Conservation (phyloP, 108 stramenopile species). For the Stephanodiscus triporus region DNA sequence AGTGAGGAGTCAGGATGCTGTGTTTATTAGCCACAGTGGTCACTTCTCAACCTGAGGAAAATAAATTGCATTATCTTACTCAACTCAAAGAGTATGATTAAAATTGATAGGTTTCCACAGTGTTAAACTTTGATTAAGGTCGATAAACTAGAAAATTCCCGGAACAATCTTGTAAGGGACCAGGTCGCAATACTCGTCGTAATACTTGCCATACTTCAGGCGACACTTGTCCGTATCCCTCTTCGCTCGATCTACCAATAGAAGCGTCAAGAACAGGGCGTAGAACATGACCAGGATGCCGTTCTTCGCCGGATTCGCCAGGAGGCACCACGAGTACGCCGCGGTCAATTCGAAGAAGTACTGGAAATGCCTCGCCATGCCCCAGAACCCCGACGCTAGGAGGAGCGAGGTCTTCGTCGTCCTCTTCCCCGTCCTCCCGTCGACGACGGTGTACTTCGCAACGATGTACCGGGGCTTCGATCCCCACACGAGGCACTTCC, state of each 20-base stretch:
- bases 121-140: background rate
- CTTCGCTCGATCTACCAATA: constrained; percentile 94
- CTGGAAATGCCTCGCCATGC: constrained; percentile 95
- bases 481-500: constrained; percentile 91
- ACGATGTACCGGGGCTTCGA: constrained; percentile 81
- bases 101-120: background rate
- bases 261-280: constrained; percentile 87
- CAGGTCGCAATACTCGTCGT: constrained; percentile 91
- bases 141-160: constrained; percentile 50
- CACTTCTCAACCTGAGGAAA: background rate
- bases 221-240: constrained; percentile 95
- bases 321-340: constrained; percentile 89
- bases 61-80: too few species aligned
- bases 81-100: too few species aligned
- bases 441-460: constrained; percentile 87
- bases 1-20: background rate
- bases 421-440: constrained; percentile 56
- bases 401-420: constrained; percentile 77
- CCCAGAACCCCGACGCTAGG: constrained; percentile 90
- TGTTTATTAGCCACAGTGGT: background rate
- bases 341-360: constrained; percentile 95
- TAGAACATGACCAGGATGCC: constrained; percentile 88
- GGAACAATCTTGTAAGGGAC: constrained; percentile 92
- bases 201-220: constrained; percentile 96
- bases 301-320: constrained; percentile 72